phyloP scores from a whole-genome alignment of 306 rosid genomes.

The Trifolium fragiferum region DNA sequence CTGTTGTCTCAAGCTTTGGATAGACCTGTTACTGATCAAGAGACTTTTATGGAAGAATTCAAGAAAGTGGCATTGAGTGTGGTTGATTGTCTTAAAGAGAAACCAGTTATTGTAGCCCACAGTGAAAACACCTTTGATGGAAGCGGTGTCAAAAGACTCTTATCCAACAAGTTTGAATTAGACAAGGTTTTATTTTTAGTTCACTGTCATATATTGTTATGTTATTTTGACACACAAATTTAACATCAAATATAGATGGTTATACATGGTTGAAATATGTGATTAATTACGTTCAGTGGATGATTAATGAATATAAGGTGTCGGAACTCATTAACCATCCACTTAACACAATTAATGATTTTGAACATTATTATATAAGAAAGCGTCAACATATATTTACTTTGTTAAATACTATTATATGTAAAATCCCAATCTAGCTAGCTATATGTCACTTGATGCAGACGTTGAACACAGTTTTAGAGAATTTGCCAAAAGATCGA shows the following conservation, averaged over 20 bases:
- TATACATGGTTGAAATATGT: too few species aligned
- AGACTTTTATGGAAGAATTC: slow-evolving; percentile 71
- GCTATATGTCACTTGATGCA: slow-evolving; percentile 42
- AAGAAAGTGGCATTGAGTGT: slow-evolving; percentile 63
- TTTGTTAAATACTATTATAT: too few species aligned
- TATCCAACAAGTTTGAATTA: slow-evolving; percentile 88
- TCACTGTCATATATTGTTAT: neutral
- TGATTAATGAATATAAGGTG: too few species aligned
- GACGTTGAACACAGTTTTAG: slow-evolving; percentile 68
- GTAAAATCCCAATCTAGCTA: too few species aligned
- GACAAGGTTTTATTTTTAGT: slow-evolving; percentile 70
- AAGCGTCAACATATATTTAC: too few species aligned
- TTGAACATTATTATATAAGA: too few species aligned
- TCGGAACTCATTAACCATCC: too few species aligned
- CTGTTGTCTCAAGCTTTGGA: slow-evolving; percentile 60
- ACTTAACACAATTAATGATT: too few species aligned
- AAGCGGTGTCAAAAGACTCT: slow-evolving; percentile 66
- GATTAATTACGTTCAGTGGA: too few species aligned
- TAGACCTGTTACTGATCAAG: slow-evolving; percentile 54
- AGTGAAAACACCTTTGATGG: slow-evolving; percentile 95
- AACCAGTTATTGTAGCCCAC: slow-evolving; percentile 72
- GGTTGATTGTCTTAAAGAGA: slow-evolving; percentile 42
- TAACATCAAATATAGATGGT: too few species aligned
- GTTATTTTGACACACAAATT: neutral
- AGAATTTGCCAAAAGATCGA: slow-evolving; percentile 68